These are phyloP conservation scores for Psilocybe cyanescens DNA, from an alignment of 768 basidiomycete genomes.

Conservation along the genomic window DNA sequence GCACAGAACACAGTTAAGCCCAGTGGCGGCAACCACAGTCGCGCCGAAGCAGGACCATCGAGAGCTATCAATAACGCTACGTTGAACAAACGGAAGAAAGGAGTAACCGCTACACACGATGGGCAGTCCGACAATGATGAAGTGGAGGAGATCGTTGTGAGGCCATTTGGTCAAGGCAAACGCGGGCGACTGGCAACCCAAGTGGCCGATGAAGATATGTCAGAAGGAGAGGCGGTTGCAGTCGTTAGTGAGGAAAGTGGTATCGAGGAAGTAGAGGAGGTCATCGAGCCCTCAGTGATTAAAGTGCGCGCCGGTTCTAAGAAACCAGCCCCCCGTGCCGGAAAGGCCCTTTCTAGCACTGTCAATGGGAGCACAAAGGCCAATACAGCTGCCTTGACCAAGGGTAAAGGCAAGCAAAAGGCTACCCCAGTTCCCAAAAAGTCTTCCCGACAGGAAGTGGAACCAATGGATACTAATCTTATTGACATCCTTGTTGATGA, in stretches of 20 bases:
- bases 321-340: slow-evolving; percentile 18
- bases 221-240: slow-evolving; percentile 15
- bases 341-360: neutral
- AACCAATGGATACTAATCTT: slow-evolving; percentile 15
- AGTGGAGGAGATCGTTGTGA: slow-evolving; percentile 8
- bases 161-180: neutral
- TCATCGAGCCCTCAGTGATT: slow-evolving; percentile 15
- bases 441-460: slow-evolving; percentile 1
- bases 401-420: slow-evolving; percentile 17
- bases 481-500: slow-evolving; percentile 6
- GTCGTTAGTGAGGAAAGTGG: slow-evolving; percentile 16
- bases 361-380: slow-evolving; percentile 20
- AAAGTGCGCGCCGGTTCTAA: slow-evolving; percentile 21
- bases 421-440: slow-evolving; percentile 5
- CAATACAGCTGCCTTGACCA: slow-evolving; percentile 4
- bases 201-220: slow-evolving; percentile 3
- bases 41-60: slow-evolving; percentile 22
- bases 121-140: slow-evolving; percentile 18
- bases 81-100: slow-evolving; percentile 9
- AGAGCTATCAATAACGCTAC: slow-evolving; percentile 3
- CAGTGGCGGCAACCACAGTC: slow-evolving; percentile 13
- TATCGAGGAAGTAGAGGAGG: slow-evolving; percentile 21
- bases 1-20: slow-evolving; percentile 7
- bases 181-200: neutral
- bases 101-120: neutral